Conservation (phyloP, 352 stramenopile species). For the Phytophthora hibernalis region DNA sequence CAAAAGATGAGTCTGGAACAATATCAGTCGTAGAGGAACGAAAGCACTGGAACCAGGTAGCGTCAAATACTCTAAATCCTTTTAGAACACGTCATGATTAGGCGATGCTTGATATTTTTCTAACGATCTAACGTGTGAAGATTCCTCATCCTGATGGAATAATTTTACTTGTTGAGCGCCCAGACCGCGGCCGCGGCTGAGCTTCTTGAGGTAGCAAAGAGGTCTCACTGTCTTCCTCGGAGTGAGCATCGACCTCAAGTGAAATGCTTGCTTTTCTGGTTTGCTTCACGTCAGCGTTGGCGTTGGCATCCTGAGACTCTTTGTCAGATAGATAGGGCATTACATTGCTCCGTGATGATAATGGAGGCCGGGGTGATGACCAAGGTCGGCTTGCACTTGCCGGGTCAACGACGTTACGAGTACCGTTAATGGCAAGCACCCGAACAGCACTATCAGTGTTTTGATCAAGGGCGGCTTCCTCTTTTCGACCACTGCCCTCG, state of each 20-base stretch:
- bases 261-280: slow-evolving; percentile 11
- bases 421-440: slow-evolving; percentile 21
- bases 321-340: slow-evolving; percentile 36
- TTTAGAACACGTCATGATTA: neutral
- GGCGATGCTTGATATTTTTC: slow-evolving; percentile 1
- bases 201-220: slow-evolving; percentile 15
- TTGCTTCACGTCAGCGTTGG: neutral
- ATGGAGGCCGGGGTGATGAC: slow-evolving; percentile 20
- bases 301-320: slow-evolving; percentile 15
- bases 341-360: slow-evolving; percentile 21
- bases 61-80: neutral
- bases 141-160: slow-evolving; percentile 45
- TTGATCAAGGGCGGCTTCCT: neutral
- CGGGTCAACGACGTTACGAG: neutral
- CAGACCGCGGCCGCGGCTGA: slow-evolving; percentile 30
- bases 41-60: neutral
- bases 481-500: neutral
- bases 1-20: slow-evolving; percentile 78
- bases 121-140: slow-evolving; percentile 26
- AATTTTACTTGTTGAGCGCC: slow-evolving; percentile 44
- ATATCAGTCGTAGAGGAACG: slow-evolving; percentile 51
- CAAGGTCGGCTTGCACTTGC: slow-evolving; percentile 8
- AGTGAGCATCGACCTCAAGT: slow-evolving; percentile 14
- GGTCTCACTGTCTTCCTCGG: slow-evolving; percentile 30
- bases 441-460: slow-evolving; percentile 15